Evolutionary conservation across 768 basidiomycete genomes (phyloP), one percentile per base, ranked within the genome.

Genomic region (Bullera alba): DNA sequence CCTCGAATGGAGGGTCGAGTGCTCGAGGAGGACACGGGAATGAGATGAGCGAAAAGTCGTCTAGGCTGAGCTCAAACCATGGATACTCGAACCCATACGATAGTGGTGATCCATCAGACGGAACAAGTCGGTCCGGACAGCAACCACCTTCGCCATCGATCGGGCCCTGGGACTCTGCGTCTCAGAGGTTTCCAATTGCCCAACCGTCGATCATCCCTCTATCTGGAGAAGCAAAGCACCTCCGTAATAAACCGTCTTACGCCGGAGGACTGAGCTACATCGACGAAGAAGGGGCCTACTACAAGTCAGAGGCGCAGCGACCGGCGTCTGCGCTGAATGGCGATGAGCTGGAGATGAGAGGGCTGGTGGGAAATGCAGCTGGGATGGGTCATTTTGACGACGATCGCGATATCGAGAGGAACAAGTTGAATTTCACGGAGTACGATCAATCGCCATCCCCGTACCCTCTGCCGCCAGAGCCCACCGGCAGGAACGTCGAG

Each of bases 121-220:
- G 28, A 12, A 22, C 30, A n/a, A 39, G 30, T 35, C 34, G n/a
- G 10, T 43, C 30, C 16, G 41, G 26, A 29, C 14, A 25, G 5
- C 45, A 30, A 42, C 27, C 56, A 8, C n/a, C 49, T 5, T 58
- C 58, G 15, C 48, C 51, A 28, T 56, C 66, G 1, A 34, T 68
- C 22, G 66, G 66, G n/a, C 66, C 66, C 15, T 68, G 66, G 66
- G 66, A 68, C 49, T 68, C 66, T 27, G 63, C 66, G 19, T 62
- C 60, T n/a, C 63, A 68, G 35, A 51, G 59, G 25, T 43, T 8
- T 45, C 46, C 19, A 36, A 35, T 46, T 29, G 28, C 19, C 4
- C 14, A 15, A 35, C 19, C 32, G 39, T 5, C 38, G 10, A 34
- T 34, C 32, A 17, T 46, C 37, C 46, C 42, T 17, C 29, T 39